phyloP scores from a whole-genome alignment of 495 filamentous ascomycete genomes.

The Jackrogersella multiformis region DNA sequence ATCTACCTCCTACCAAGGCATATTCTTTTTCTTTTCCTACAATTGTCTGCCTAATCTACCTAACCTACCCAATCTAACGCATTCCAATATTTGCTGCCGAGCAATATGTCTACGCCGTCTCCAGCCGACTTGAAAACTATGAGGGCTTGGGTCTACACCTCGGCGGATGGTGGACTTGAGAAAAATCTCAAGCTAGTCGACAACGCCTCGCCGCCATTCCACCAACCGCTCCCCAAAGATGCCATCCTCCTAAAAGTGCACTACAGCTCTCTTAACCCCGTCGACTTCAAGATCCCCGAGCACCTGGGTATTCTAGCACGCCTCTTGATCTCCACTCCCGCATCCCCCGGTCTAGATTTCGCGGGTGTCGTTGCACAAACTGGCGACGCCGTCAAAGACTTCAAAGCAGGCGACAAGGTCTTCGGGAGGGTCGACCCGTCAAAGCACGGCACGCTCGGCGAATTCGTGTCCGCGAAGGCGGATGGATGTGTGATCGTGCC shows the following conservation, averaged over 20 bases:
- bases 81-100: not conserved
- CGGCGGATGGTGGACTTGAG: constrained; percentile 60
- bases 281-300: constrained; percentile 75
- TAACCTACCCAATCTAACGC: no score
- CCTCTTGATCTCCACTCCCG: constrained; percentile 54
- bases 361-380: constrained; percentile 64
- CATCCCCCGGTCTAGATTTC: constrained; percentile 71
- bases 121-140: constrained; percentile 54
- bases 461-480: constrained; percentile 56
- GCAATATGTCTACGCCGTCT: not conserved
- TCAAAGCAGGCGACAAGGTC: constrained; percentile 63
- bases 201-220: constrained; percentile 52
- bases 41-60: no score
- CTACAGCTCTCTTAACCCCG: constrained; percentile 68
- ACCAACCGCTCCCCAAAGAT: constrained; percentile 47
- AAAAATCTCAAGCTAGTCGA: constrained; percentile 64
- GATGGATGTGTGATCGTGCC: constrained; percentile 56
- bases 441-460: constrained; percentile 62
- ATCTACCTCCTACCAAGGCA: no score
- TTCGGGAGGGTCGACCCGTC: constrained; percentile 59
- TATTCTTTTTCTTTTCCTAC: no score
- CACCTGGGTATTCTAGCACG: constrained; percentile 54
- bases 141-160: constrained; percentile 70
- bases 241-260: constrained; percentile 67
- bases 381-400: constrained; percentile 45